Conservation (phyloP, 805 yeast genomes). For the Suhomyces pyralidae region DNA sequence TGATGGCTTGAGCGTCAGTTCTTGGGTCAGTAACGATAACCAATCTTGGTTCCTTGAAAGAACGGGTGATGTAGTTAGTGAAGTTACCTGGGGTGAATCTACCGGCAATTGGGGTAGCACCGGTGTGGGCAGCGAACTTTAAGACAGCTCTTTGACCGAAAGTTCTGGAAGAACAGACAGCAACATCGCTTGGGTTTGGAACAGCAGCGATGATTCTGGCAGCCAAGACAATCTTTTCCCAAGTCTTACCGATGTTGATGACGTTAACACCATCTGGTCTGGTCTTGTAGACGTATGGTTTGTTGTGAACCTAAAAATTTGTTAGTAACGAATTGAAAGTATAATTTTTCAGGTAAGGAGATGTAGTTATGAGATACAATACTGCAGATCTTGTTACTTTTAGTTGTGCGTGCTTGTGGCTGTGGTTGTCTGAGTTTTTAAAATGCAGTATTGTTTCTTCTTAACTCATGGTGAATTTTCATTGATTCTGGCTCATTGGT, state of each 20-base stretch:
- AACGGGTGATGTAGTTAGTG: slow-evolving; percentile 99
- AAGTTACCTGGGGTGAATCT: slow-evolving; percentile 99
- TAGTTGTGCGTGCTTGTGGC: neutral
- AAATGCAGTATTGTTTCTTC: too few relatives aligned
- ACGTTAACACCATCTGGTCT: slow-evolving; percentile 99
- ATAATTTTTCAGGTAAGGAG: neutral
- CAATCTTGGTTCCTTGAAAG: slow-evolving; percentile 99
- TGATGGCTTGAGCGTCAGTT: slow-evolving; percentile 99
- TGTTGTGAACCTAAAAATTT: slow-evolving; percentile 77
- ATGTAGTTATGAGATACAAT: neutral
- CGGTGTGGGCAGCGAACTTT: slow-evolving; percentile 99
- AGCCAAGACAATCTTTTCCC: slow-evolving; percentile 99
- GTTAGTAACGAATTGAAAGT: slow-evolving; percentile 1
- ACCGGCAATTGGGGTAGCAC: slow-evolving; percentile 99
- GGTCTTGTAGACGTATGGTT: slow-evolving; percentile 94
- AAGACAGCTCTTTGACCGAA: slow-evolving; percentile 99
- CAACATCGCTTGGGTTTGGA: slow-evolving; percentile 98
- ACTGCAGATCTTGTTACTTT: too few relatives aligned
- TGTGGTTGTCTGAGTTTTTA: neutral
- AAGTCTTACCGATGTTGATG: slow-evolving; percentile 97
- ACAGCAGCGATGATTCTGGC: slow-evolving; percentile 99
- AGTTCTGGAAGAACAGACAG: slow-evolving; percentile 98
- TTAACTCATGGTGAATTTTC: neutral
- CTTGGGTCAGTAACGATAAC: slow-evolving; percentile 99
- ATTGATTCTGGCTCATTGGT: neutral